Percentiles rank a stretch among this genome's conserved stretches.
Evolutionary conservation across 1,139 yeast species (phyloP).

Genomic region (Suzukiozyma palmioleophila): DNA sequence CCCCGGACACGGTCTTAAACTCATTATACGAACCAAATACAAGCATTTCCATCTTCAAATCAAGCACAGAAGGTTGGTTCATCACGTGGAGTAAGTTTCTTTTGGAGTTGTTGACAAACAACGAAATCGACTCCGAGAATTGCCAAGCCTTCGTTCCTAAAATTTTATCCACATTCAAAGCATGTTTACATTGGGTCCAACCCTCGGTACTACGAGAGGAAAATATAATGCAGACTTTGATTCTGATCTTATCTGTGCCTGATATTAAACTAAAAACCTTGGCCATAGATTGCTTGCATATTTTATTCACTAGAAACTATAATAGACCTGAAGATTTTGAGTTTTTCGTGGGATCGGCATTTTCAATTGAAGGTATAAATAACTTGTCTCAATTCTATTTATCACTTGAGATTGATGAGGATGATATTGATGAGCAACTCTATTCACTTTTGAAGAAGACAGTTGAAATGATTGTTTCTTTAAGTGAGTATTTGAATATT

Average conservation of each 20-base stretch:
- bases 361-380: constrained; percentile 64
- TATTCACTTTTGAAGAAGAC: constrained; percentile 83
- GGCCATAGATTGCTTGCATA: constrained; percentile 89
- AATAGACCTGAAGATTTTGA: constrained; percentile 68
- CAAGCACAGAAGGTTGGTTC: constrained; percentile 84
- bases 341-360: constrained; percentile 75
- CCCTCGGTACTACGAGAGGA: constrained; percentile 69
- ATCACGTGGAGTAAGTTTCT: constrained; percentile 66
- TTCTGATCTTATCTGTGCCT: constrained; percentile 55
- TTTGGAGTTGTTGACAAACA: constrained; percentile 44
- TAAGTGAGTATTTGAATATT: constrained; percentile 70
- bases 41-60: constrained; percentile 54
- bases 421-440: constrained; percentile 70
- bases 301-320: constrained; percentile 80
- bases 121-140: constrained; percentile 30
- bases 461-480: constrained; percentile 89
- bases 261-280: constrained; percentile 69
- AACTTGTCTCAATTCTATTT: constrained; percentile 64
- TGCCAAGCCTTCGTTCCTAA: constrained; percentile 55
- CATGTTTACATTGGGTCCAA: constrained; percentile 88
- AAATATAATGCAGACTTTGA: constrained; percentile 62
- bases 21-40: constrained; percentile 70
- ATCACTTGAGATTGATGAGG: constrained; percentile 60
- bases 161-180: constrained; percentile 76
- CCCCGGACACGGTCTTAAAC: constrained; percentile 64